Conservation (phyloP, 495 filamentous ascomycete species). For the Sabuloglossum arenarium region DNA sequence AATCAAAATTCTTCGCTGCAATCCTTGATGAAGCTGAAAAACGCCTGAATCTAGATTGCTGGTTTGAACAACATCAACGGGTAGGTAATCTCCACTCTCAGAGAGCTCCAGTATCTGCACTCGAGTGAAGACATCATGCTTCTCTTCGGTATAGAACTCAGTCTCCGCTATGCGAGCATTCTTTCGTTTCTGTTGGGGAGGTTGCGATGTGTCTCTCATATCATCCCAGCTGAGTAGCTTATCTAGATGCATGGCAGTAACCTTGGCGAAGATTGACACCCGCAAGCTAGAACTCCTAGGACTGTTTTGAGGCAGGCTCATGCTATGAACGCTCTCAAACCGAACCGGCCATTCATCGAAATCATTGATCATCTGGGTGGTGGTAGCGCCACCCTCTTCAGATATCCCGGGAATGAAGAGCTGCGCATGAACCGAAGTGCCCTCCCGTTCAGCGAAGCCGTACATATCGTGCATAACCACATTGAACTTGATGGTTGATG, state of each 20-base stretch:
- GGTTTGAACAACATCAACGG: slow-evolving; percentile 79
- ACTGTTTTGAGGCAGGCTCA: slow-evolving; percentile 74
- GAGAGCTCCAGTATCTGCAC: slow-evolving; percentile 78
- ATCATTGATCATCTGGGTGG: slow-evolving; percentile 81
- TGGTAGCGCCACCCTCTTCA: slow-evolving; percentile 81
- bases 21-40: slow-evolving; percentile 86
- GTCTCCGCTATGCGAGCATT: slow-evolving; percentile 64
- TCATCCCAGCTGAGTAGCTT: slow-evolving; percentile 98
- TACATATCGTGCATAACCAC: slow-evolving; percentile 96
- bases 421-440: slow-evolving; percentile 87
- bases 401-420: slow-evolving; percentile 85
- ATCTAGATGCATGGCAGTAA: slow-evolving; percentile 86
- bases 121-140: slow-evolving; percentile 78
- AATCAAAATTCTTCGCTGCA: slow-evolving; percentile 76
- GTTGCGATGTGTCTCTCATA: slow-evolving; percentile 57
- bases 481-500: slow-evolving; percentile 90
- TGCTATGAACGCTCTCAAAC: slow-evolving; percentile 95
- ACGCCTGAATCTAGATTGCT: slow-evolving; percentile 63
- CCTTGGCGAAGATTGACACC: slow-evolving; percentile 83
- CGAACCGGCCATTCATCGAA: slow-evolving; percentile 91
- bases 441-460: slow-evolving; percentile 90
- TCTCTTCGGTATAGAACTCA: slow-evolving; percentile 80
- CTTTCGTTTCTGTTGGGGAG: slow-evolving; percentile 34
- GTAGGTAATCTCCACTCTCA: slow-evolving; percentile 75
- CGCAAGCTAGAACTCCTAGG: slow-evolving; percentile 54